Evolutionary conservation across 345 rosid genomes (phyloP), one percentile per base, ranked within the genome.

Genomic region (Tarenaya hassleriana): DNA sequence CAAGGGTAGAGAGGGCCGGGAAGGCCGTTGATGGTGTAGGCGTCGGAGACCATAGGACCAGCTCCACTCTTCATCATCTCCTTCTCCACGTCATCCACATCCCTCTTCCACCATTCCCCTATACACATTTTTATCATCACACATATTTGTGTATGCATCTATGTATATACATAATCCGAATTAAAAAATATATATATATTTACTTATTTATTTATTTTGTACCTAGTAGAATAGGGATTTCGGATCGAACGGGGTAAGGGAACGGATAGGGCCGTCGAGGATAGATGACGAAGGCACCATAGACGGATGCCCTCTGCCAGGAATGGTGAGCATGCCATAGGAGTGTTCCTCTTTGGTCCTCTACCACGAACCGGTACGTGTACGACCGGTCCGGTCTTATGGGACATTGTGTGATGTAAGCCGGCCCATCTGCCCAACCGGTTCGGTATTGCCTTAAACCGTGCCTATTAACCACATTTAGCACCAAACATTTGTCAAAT

Each of bases 41-140:
- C n/a, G n/a, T n/a, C n/a, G n/a, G 2, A 85, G 56, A 47, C 9
- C 7, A 57, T 47, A 9, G 87, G 58, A 5, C 84, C 83, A 17
- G 18, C 63, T 48, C 95, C 87, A 16, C 60, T 47, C 53, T 19
- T 43, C 38, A 67, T 51, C 86, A 76, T 77, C 47, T 47, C 68
- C 9, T 24, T 55, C 66, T 79, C 86, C 32, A 82, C 75, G 0
- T 39, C 73, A 55, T 75, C 82, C 11, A 58, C 74, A 46, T 81
- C 82, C 37, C 14, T 52, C 32, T 79, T 79, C 84, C 84, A 85
- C 87, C 86, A 82, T 66, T 85, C 89, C 12, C 88, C 82, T 82
- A 68, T 14, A 16, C 12, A 16, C 17, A 17, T 9, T 18, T 32
- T 9, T 31, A 15, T 15, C 32, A 2, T 11, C 14, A n/a, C 7